Evolutionary conservation across 192 early-diverging fungal genomes (phyloP).

Genomic region (Entrophospora sp.): DNA sequence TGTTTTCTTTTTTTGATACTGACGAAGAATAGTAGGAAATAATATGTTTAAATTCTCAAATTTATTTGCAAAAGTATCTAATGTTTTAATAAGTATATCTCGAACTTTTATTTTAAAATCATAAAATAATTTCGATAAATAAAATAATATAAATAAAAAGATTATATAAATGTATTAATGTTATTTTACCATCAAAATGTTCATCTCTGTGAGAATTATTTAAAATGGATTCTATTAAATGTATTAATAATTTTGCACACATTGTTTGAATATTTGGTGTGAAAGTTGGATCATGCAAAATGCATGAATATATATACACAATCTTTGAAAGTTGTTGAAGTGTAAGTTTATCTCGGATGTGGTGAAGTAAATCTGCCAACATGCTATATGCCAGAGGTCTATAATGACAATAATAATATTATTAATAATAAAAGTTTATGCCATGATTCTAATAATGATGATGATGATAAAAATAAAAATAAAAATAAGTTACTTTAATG

Average conservation of each 20-base stretch:
- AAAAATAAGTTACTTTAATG: slow-evolving; percentile 50
- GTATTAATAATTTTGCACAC: slow-evolving; percentile 89
- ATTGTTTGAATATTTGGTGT: slow-evolving; percentile 92
- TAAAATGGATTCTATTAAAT: slow-evolving; percentile 81
- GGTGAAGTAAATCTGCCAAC: slow-evolving; percentile 92
- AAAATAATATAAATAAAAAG: background rate
- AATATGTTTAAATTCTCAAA: slow-evolving; percentile 58
- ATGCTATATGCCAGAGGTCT: slow-evolving; percentile 90
- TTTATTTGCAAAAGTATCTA: slow-evolving; percentile 78
- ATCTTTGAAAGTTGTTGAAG: slow-evolving; percentile 71
- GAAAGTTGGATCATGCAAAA: slow-evolving; percentile 87
- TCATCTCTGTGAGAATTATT: slow-evolving; percentile 50
- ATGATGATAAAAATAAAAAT: background rate
- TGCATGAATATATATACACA: slow-evolving; percentile 85
- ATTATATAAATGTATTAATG: background rate
- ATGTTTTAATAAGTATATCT: slow-evolving; percentile 66
- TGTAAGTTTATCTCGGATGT: slow-evolving; percentile 80
- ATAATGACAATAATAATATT: background rate
- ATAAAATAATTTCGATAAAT: background rate
- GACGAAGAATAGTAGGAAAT: slow-evolving; percentile 52
- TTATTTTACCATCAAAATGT: slow-evolving; percentile 41
- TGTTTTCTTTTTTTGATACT: slow-evolving; percentile 45
- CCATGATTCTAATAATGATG: background rate
- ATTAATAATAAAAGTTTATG: background rate
- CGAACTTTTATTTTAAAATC: slow-evolving; percentile 37